These are phyloP conservation scores for Fusarium bulbicola DNA, from an alignment of 2,329 filamentous ascomycete genomes.

Conservation along the genomic window DNA sequence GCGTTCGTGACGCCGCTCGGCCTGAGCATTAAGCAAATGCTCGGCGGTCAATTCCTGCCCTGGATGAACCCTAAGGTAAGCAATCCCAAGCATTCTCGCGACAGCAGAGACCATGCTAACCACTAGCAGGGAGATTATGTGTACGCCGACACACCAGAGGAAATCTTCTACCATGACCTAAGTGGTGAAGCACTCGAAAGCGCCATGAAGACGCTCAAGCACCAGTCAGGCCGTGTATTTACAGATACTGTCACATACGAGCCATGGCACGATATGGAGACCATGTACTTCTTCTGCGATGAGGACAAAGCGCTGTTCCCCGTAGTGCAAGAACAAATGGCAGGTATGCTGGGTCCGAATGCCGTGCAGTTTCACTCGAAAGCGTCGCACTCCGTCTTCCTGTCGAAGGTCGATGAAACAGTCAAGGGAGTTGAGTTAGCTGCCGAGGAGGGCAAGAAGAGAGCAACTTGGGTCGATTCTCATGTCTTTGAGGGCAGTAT, in stretches of 20 bases:
- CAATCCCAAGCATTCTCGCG: accelerated
- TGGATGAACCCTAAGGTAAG: constrained; percentile 44
- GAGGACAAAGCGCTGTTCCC: constrained; percentile 38
- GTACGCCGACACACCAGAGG: constrained; percentile 10
- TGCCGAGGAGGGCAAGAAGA: not conserved
- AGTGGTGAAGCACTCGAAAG: constrained; percentile 9
- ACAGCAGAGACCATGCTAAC: not conserved
- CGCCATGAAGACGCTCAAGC: constrained; percentile 14
- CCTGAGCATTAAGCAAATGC: constrained; percentile 37
- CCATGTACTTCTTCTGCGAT: constrained; percentile 39
- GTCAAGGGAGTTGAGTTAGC: constrained; percentile 30
- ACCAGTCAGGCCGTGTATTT: constrained; percentile 30
- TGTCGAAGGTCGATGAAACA: constrained; percentile 21
- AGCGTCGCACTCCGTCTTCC: constrained; percentile 27
- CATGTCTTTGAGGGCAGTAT: accelerated
- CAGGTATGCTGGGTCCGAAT: constrained; percentile 8
- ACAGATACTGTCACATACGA: constrained; percentile 37
- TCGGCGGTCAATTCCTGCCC: constrained; percentile 38
- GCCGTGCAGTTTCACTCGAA: constrained; percentile 3
- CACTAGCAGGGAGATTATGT: constrained; percentile 16
- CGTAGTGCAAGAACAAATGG: constrained; percentile 34
- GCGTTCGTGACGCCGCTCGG: constrained; percentile 46
- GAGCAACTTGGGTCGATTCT: not conserved
- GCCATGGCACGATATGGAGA: constrained; percentile 43
- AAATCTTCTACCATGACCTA: constrained; percentile 42